Base-by-base conservation (phyloP, 345 rosid genomes). In the Arabidopsis thaliana region DNA sequence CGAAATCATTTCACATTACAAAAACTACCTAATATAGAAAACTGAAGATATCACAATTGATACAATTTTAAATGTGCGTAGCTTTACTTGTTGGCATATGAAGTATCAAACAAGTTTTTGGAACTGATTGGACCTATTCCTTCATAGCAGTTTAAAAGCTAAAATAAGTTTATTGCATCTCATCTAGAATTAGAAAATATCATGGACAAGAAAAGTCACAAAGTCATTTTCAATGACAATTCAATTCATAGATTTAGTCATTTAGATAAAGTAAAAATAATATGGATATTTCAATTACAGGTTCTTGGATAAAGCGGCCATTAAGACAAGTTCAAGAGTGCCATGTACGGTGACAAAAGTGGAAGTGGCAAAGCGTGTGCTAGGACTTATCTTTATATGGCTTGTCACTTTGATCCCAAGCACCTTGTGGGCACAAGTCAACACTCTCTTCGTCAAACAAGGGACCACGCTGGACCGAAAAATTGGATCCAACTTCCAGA, bases 291-390 rank as follows among this genome's bases (percentile, higher is more conserved):
- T 45, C 23, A 63, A 37, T 28, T 32, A 45, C 82, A 93, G 96
- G 88, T 88, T 83, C 84, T 78, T 93, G 83, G 97, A 93, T 83
- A 93, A 82, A 87, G 98, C 97, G 8, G 96, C 98, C 60, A 76
- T 87, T 65, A 87, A 82, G 77, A 81, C 83, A 48, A 65, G 67
- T 66, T 74, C 55, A 51, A 30, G 75, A 60, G n/a, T 66, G 14
- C 86, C 88, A 24, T 89, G 91, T 82, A 87, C 98, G 8, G 88
- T 89, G 48, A 91, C 94, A 5, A 94, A 91, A 81, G 96, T 91
- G 2, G 98, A 93, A 86, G 86, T 84, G 46, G 76, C 86, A 46
- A 93, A 91, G 85, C 93, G 89, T 46, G 83, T 89, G 0, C 53
- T 88, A 1, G 93, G 96, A 24, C 89, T 93, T 91, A 77, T 83